Conservation (phyloP, 768 basidiomycete genomes). For the Asterophora lycoperdoides region DNA sequence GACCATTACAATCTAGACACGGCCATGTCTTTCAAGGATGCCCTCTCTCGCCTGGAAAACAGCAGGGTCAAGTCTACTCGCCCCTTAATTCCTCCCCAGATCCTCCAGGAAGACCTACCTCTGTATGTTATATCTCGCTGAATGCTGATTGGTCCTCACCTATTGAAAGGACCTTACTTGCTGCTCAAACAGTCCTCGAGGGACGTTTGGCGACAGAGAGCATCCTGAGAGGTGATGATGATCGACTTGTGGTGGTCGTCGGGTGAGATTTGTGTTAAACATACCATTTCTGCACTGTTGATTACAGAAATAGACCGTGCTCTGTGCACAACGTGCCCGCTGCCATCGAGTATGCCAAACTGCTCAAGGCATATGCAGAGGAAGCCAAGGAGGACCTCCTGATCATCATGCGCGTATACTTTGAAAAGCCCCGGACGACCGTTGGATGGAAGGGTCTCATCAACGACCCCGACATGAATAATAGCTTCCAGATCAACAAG, state of each 20-base stretch:
- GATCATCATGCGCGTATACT: conserved; percentile 98
- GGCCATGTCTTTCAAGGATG: conserved; percentile 75
- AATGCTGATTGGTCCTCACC: conserved; percentile 8
- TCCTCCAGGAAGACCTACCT: conserved; percentile 90
- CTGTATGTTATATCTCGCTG: conserved; percentile 44
- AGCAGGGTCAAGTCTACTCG: conserved; percentile 80
- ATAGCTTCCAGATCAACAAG: conserved; percentile 93
- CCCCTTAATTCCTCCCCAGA: conserved; percentile 91
- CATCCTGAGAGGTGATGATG: conserved; percentile 82
- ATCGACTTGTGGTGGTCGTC: conserved; percentile 88
- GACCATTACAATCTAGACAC: conserved; percentile 42
- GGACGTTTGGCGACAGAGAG: conserved; percentile 77
- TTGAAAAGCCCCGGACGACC: conserved; percentile 94
- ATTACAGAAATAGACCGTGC: conserved; percentile 62
- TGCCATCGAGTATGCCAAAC: conserved; percentile 81
- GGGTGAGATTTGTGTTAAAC: conserved; percentile 47
- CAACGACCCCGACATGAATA: conserved; percentile 94
- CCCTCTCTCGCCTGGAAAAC: conserved; percentile 79
- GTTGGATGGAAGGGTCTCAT: conserved; percentile 99
- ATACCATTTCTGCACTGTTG: not conserved
- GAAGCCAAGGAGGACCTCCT: conserved; percentile 77
- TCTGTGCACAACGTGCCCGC: conserved; percentile 89
- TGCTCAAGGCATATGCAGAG: conserved; percentile 78
- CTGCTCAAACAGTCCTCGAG: conserved; percentile 86
- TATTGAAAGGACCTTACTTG: conserved; percentile 57